These are phyloP conservation scores for Ophiostoma australiae DNA, from an alignment of 2,329 filamentous ascomycete species.

Conservation along the genomic window DNA sequence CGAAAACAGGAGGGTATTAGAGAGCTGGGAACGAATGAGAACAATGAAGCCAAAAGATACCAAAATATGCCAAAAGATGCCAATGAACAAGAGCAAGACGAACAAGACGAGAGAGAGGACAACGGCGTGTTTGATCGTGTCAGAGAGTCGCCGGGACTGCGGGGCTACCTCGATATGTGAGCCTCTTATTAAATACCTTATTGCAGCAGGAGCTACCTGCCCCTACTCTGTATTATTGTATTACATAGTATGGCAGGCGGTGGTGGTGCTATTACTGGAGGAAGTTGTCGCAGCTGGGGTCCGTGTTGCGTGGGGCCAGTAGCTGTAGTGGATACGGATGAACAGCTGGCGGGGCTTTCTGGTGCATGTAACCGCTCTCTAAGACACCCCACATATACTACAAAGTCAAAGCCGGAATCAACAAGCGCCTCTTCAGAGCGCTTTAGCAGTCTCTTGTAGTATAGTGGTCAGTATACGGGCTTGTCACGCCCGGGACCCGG, in stretches of 20 bases:
- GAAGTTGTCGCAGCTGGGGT: background rate
- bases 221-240: background rate
- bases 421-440: background rate
- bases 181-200: background rate
- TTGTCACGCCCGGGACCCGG: constrained; percentile 14
- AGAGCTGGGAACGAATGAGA: background rate
- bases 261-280: background rate
- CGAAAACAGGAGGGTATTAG: background rate
- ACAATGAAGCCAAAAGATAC: background rate
- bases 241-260: background rate
- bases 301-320: background rate
- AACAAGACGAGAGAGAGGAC: background rate
- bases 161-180: constrained; percentile 6
- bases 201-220: background rate
- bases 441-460: constrained; percentile 10
- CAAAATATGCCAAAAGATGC: background rate
- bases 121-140: constrained; percentile 14
- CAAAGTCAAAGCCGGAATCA: background rate
- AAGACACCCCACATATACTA: background rate
- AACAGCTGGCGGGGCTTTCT: background rate
- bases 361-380: background rate
- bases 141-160: constrained; percentile 12
- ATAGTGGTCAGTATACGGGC: constrained; percentile 15
- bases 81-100: background rate
- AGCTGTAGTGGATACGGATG: background rate